Conservation (phyloP, 352 stramenopile genomes). For the Sclerospora graminicola region DNA sequence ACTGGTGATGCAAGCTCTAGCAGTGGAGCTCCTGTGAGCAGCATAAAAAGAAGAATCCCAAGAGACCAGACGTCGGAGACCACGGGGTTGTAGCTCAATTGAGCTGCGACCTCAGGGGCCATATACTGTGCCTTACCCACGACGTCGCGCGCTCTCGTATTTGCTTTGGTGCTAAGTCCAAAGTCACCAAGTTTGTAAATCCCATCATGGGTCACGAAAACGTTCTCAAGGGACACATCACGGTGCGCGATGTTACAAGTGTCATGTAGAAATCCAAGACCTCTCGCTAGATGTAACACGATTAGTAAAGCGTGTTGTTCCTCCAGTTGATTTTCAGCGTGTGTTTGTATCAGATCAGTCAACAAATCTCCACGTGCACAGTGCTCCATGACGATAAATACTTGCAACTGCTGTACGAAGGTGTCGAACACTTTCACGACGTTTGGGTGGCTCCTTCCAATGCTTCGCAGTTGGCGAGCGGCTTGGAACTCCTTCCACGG, state of each 20-base stretch:
- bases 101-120: constrained; percentile 24
- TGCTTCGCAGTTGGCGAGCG: constrained; percentile 7
- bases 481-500: constrained; percentile 25
- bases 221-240: constrained; percentile 58
- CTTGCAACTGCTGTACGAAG: constrained; percentile 21
- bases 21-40: constrained; percentile 40
- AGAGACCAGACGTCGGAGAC: constrained; percentile 45
- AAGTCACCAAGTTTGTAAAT: constrained; percentile 48
- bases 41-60: constrained; percentile 46
- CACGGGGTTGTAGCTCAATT: constrained; percentile 20
- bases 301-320: constrained; percentile 19
- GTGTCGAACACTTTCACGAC: constrained; percentile 29
- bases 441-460: constrained; percentile 16
- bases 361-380: constrained; percentile 40
- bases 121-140: constrained; percentile 27
- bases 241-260: constrained; percentile 27
- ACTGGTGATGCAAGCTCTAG: constrained; percentile 26
- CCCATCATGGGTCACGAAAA: constrained; percentile 30
- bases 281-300: constrained; percentile 21
- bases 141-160: constrained; percentile 9
- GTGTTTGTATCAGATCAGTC: constrained; percentile 17
- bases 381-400: constrained; percentile 51
- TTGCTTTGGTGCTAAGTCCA: constrained; percentile 27
- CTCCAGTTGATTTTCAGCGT: constrained; percentile 14
- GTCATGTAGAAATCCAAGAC: constrained; percentile 21